These are phyloP conservation scores for Paramecium pentaurelia DNA, from an alignment of 73 alveolate species.

Conservation along the genomic window DNA sequence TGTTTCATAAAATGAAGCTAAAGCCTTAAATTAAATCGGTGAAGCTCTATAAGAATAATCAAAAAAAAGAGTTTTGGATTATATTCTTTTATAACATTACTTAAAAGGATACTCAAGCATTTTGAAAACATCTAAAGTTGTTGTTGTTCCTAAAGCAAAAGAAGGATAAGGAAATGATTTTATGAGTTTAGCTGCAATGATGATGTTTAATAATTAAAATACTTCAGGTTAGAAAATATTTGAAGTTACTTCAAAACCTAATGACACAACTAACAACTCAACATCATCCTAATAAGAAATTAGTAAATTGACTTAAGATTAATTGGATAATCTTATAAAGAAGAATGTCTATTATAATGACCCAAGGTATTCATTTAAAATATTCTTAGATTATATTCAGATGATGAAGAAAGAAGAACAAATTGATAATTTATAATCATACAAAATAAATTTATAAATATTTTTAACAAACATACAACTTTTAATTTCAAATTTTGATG, in stretches of 20 bases:
- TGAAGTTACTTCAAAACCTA: background rate
- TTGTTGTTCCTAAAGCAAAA: conserved; percentile 51
- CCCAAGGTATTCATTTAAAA: background rate
- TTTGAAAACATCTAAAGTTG: conserved; percentile 11
- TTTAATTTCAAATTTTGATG: background rate
- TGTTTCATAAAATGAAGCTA: conserved; percentile 10
- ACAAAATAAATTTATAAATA: background rate
- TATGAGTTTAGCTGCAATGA: conserved; percentile 43
- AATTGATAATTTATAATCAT: background rate
- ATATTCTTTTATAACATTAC: conserved; percentile 34
- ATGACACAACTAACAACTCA: background rate
- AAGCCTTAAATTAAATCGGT: conserved; percentile 21
- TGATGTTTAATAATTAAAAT: background rate
- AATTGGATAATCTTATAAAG: background rate
- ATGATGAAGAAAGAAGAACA: background rate
- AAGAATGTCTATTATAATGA: conserved; percentile 15
- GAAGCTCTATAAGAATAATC: background rate
- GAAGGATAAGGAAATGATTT: conserved; percentile 13
- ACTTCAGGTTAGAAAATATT: background rate
- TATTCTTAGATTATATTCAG: conserved; percentile 18
- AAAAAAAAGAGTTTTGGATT: conserved; percentile 28
- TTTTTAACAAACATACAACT: background rate
- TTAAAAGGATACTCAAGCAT: conserved; percentile 33
- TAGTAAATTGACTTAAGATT: background rate
- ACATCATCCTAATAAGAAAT: background rate